Evolutionary conservation across 495 filamentous ascomycete genomes (phyloP), one percentile per base, ranked within the genome.

Genomic region (Neurospora pannonica): DNA sequence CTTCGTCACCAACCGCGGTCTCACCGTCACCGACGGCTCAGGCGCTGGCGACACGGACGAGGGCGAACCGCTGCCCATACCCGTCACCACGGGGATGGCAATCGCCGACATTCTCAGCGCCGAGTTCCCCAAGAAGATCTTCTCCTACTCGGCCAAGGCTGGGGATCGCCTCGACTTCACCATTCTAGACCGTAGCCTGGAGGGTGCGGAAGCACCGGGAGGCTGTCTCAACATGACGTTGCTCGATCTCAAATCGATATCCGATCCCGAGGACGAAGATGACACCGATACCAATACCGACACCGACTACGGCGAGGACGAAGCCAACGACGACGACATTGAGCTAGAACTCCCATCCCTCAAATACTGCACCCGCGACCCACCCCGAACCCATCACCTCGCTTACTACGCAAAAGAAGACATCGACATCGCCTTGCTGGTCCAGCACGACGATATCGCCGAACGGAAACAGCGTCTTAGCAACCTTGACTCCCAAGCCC

Each of bases 161-260:
- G 76, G 74, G 28, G 77, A 78, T 38, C 39, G 38, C 0, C 40
- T 77, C 39, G 75, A 74, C 34, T 67, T 78, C 7, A 78, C 76
- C n/a, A 54, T 78, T 13, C 71, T 31, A 34, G 71, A 76, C 60
- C 71, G 48, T 4, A 69, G 67, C 2, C 36, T 43, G 4, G 74
- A 71, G 3, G 62, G 70, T 3, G 37, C 19, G 6, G 54, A 67
- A 67, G 54, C 54, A 15, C 54, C 54, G 13, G 54, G 54, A 4
- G 54, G 54, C 15, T 67, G 54, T 67, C 54, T 67, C 28, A 67
- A 67, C 28, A 67, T 67, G 54, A 67, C 54, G 54, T 28, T 67
- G 28, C 24, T 67, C 15, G 54, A 67, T 67, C 28, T 67, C 28
- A 67, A 34, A 36, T 34, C 31, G 11, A 34, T 67, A 5, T 9